Conservation (phyloP, 2,329 filamentous ascomycete genomes). For the Zymoseptoria passerinii region DNA sequence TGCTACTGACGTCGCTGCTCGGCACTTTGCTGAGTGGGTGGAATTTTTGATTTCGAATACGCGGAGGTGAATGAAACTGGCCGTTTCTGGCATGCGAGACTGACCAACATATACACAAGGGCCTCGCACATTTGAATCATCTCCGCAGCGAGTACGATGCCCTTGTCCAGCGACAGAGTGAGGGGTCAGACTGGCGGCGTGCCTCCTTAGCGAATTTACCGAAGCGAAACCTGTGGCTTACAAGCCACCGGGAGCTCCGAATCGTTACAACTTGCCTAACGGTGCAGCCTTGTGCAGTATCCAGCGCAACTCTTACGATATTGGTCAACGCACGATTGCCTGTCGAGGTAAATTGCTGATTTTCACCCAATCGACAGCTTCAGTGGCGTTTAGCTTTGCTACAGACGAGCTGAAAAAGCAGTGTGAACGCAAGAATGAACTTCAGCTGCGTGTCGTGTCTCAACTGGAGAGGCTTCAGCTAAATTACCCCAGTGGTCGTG, state of each 20-base stretch:
- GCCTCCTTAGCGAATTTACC: neutral
- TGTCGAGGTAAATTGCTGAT: neutral
- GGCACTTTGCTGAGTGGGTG: neutral
- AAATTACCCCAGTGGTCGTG: neutral
- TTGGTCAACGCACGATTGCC: neutral
- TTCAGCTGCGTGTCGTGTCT: neutral
- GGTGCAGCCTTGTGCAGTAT: neutral
- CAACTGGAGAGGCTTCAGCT: neutral
- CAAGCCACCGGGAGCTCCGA: conserved; percentile 1
- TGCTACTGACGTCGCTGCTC: neutral
- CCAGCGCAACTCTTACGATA: neutral
- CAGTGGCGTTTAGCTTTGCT: neutral
- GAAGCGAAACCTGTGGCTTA: neutral
- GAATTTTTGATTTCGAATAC: neutral
- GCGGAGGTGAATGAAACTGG: neutral
- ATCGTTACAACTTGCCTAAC: neutral
- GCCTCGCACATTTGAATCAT: too few relatives aligned
- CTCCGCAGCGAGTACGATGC: neutral
- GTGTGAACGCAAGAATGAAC: neutral
- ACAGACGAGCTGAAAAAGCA: conserved; percentile 1
- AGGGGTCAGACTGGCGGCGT: neutral
- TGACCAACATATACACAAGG: too few relatives aligned
- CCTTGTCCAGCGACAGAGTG: neutral
- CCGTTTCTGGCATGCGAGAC: neutral
- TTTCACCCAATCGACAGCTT: neutral